Conservation (phyloP, 176 grass and related monocot genomes). For the Triticum urartu region DNA sequence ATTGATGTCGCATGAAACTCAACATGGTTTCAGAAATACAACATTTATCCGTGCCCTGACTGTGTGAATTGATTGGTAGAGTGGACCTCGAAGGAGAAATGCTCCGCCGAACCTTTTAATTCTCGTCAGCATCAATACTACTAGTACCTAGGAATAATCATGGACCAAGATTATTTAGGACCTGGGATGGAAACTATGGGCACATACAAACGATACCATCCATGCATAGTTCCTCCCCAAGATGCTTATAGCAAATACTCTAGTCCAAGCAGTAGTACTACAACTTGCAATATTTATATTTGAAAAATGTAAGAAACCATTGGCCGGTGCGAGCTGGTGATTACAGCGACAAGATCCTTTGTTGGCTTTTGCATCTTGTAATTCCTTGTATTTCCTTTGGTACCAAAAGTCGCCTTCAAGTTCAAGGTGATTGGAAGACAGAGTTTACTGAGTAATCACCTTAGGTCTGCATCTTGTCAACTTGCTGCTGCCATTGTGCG, state of each 20-base stretch:
- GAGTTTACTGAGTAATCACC: background rate
- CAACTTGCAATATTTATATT: conserved; percentile 2
- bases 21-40: background rate
- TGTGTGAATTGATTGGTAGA: background rate
- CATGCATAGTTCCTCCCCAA: background rate
- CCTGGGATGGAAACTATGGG: background rate
- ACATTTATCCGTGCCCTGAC: background rate
- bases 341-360: conserved; percentile 8
- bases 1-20: background rate
- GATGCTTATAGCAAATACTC: background rate
- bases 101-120: background rate
- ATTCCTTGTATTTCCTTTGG: background rate
- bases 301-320: conserved; percentile 7
- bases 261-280: background rate
- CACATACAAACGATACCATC: background rate
- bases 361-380: background rate
- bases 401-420: background rate
- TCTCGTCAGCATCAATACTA: no score
- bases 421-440: background rate
- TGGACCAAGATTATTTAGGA: no score
- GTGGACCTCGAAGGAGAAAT: background rate
- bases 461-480: conserved; percentile 26
- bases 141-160: no score
- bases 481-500: conserved; percentile 13
- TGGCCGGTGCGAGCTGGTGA: conserved; percentile 1